Evolutionary conservation across 345 rosid species (phyloP), one percentile per base, ranked within the genome.

Genomic region (Sonneratia alba): DNA sequence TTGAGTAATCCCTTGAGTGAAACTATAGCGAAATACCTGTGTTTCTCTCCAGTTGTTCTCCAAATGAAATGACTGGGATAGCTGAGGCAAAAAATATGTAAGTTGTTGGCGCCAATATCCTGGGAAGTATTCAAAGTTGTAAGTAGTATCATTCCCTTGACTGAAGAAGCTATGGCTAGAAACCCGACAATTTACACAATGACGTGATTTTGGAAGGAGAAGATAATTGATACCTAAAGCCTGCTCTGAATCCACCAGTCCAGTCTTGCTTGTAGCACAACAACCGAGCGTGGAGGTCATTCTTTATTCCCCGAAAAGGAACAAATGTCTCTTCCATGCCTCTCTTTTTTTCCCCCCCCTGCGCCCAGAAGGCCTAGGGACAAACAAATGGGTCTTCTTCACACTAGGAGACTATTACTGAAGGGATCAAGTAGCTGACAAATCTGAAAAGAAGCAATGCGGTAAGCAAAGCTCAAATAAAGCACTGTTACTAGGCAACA

Each of bases 71-170:
- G 70, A 89, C 98, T 7, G 98, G 98, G 74, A 93, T 89, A 18
- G 98, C 98, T 15, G 98, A 91, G 64, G 97, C 97, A 77, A 93
- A 93, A 79, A 93, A 93, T 78, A 93, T 93, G 73, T 91, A 93
- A 59, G 94, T 93, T 66, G 98, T 93, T 73, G 98, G 98, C 40
- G 97, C 97, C 69, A 94, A 86, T 79, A 94, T 91, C 93, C 97
- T 94, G 56, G 37, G 43, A 13, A 40, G 37, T 11, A 27, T 62
- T 27, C 13, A 27, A 32, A 51, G 6, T 49, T 53, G 19, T 63
- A 47, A 7, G 36, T 61, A 10, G 65, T 3, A 62, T 62, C 66
- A 62, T 32, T 62, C 9, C 32, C 38, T 27, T 8, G 0, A 34
- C 66, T 12, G 37, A 32, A 62, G 0, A 62, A 62, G 38, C 37